A percentile compares a stretch with the other conserved stretches of the same genome.
phyloP scores from a whole-genome alignment of 805 yeast species.

The Ogataea pignaliae region DNA sequence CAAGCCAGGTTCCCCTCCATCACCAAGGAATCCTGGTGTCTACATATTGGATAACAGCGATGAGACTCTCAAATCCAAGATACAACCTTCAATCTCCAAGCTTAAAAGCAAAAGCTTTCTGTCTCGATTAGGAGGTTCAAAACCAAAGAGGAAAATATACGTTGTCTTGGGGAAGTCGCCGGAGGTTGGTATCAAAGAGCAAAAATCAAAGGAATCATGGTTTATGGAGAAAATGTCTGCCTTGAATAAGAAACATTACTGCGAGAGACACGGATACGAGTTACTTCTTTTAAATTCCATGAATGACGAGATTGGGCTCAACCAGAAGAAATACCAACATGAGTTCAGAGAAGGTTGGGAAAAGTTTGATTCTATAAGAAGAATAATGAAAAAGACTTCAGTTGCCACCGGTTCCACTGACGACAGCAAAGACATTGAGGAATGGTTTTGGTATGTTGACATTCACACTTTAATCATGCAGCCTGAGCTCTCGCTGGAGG shows the following conservation, averaged over 20 bases:
- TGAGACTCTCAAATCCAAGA: neutral
- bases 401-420: slow-evolving; percentile 10
- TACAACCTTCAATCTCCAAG: neutral
- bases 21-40: slow-evolving; percentile 24
- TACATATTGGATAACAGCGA: slow-evolving; percentile 10
- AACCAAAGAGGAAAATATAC: slow-evolving; percentile 30
- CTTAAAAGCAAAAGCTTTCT: slow-evolving; percentile 4
- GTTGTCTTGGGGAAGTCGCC: slow-evolving; percentile 36
- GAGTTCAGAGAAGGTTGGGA: slow-evolving; percentile 47
- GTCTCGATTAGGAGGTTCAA: slow-evolving; percentile 4
- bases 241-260: slow-evolving; percentile 43
- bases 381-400: slow-evolving; percentile 30
- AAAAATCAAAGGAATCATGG: slow-evolving; percentile 39
- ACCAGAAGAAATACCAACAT: slow-evolving; percentile 44
- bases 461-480: slow-evolving; percentile 38
- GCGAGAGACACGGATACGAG: slow-evolving; percentile 45
- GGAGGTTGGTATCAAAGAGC: slow-evolving; percentile 37
- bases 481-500: slow-evolving; percentile 33
- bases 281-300: slow-evolving; percentile 32
- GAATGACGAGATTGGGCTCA: slow-evolving; percentile 35
- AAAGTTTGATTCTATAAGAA: slow-evolving; percentile 34
- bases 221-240: slow-evolving; percentile 45
- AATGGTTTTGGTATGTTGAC: slow-evolving; percentile 42
- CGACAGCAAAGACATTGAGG: slow-evolving; percentile 20
- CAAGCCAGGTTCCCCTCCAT: slow-evolving; percentile 27